A percentile compares a stretch with the other conserved stretches of the same genome.
These are phyloP conservation scores for Sisymbrium irio DNA, from an alignment of 345 rosid species.

Conservation along the genomic window DNA sequence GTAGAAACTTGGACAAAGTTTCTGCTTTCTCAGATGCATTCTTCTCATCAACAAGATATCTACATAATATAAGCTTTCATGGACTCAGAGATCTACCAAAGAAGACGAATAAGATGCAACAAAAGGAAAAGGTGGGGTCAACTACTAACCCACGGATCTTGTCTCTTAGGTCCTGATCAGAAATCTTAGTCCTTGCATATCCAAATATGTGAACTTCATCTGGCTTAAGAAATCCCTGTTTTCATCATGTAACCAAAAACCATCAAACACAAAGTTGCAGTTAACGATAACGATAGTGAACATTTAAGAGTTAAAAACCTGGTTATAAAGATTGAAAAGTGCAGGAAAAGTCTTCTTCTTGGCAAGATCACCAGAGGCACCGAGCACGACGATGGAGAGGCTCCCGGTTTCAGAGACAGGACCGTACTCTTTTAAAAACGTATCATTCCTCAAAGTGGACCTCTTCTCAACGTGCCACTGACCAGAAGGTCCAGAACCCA, in stretches of 20 bases:
- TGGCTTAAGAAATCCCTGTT: slow-evolving; percentile 73
- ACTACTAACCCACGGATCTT: slow-evolving; percentile 51
- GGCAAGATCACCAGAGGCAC: slow-evolving; percentile 99
- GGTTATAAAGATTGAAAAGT: slow-evolving; percentile 85
- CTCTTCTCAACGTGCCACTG: slow-evolving; percentile 70
- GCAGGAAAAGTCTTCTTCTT: slow-evolving; percentile 99
- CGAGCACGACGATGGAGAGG: slow-evolving; percentile 86
- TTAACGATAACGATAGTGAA: neutral
- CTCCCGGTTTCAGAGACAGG: slow-evolving; percentile 64
- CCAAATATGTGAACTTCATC: slow-evolving; percentile 88
- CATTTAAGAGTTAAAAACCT: slow-evolving; percentile 33
- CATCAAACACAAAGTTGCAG: neutral
- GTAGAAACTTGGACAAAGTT: slow-evolving; percentile 60
- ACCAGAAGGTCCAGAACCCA: slow-evolving; percentile 42
- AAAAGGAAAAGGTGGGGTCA: neutral
- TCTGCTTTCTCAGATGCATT: slow-evolving; percentile 42
- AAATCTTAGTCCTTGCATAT: slow-evolving; percentile 93
- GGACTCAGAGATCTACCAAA: neutral
- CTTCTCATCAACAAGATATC: slow-evolving; percentile 64
- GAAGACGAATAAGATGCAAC: neutral
- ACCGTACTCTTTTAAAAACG: slow-evolving; percentile 45
- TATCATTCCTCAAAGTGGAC: slow-evolving; percentile 47
- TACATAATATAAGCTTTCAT: slow-evolving; percentile 28
- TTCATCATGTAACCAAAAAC: slow-evolving; percentile 15
- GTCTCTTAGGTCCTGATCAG: slow-evolving; percentile 76